Base-by-base conservation (phyloP, 108 stramenopile genomes). In the Cyclotella kingstonii region DNA sequence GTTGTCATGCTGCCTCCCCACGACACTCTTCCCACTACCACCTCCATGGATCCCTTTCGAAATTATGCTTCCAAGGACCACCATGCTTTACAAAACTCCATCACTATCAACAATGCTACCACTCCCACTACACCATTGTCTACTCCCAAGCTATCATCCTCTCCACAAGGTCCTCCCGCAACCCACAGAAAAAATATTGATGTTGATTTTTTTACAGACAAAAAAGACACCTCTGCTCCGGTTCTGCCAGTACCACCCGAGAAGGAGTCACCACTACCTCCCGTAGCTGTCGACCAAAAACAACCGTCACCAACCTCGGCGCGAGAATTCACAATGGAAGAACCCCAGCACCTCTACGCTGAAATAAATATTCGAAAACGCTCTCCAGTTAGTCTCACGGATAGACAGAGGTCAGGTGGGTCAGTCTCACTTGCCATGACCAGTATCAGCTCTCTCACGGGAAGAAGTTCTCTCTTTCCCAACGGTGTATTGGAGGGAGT, bases 391-490 rank as follows among this genome's bases (percentile, higher is more conserved):
- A 36, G 11, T 36, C 33, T 54, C 22, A 54, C 53, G 21, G 35
- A 36, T 36, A 36, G 53, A 38, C 17, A 35, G 38, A 36, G 34
- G 19, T 54, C 53, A 7, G 53, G 27, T 38, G 53, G 53, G 35
- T 18, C 53, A 1, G 53, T 36, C 1, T 54, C 53, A 14, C 35
- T 54, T 14, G 53, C 53, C 53, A 54, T 54, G 53, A 54, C 53
- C 17, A 27, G 25, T 36, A 38, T 54, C 53, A 54, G 53, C 14
- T 54, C 53, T 27, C 22, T 54, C 9, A 54, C 53, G 18, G 53
- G 53, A 35, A 34, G 27, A 11, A 26, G 53, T 1, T 54, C 53
- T 4, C 53, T 54, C 53, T 54, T 54, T 38, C 10, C 53, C 33
- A 54, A 54, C 2, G 53, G 23, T 18, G 22, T 28, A 54, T 9